Base-by-base conservation (phyloP, 495 filamentous ascomycete genomes). In the Hypoxylon subgilvum region DNA sequence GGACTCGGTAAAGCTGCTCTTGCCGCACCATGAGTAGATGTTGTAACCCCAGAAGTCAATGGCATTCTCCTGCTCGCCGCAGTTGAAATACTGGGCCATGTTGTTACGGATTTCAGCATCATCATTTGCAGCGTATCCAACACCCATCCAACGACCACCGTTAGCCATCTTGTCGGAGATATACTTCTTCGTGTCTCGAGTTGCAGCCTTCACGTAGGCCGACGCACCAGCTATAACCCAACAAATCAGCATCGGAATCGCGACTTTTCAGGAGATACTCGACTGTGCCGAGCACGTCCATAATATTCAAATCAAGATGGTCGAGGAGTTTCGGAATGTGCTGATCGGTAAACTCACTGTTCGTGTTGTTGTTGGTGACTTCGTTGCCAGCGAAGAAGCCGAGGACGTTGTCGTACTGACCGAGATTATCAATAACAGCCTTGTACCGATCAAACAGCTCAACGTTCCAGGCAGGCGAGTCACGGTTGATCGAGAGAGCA, bases 31-130 rank as follows among this genome's bases (percentile, higher is more conserved):
- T 30, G 89, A 92, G 77, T 97, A 97, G 78, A 97, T 93, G 76
- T 97, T 98, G 83, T 96, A 96, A 45, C 94, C 94, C 91, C 91
- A 97, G 80, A 91, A 97, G 72, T 97, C 93, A 57, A 96, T 92
- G 32, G 84, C 76, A 9, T 82, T 77, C 0, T 75, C 74, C 22
- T 76, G 50, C 25, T 82, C 71, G 45, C 88, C 89, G 67, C 94
- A 98, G 82, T 96, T 89, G 79, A 98, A 94, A 77, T 94, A 98
- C 69, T 91, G 74, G 23, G 90, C 90, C 63, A 98, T 82, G 63
- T 88, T 69, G 30, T 71, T 74, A 53, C 94, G 90, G 63, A 96
- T 97, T 6, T 82, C 75, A 1, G 84, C 74, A 61, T 95, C 91
- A 67, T 98, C 94, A 69, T 94, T 92, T 68, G 93, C 91, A 34